Base-by-base conservation (phyloP, 176 grass and related monocot species). In the Oryza coarctata region DNA sequence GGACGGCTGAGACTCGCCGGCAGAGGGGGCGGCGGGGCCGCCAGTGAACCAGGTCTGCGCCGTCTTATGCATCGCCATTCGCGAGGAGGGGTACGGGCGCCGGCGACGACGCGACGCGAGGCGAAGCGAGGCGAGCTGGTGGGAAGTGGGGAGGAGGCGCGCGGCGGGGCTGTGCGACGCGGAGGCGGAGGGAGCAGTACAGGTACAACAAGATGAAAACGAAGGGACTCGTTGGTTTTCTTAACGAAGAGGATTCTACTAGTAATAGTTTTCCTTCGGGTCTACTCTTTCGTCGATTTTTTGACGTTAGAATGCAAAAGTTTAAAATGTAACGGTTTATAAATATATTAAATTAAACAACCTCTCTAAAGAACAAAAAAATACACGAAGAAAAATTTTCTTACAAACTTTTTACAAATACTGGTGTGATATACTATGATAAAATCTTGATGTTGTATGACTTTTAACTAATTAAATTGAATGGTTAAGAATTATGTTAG, bases 11-110 rank as follows among this genome's bases (percentile, higher is more conserved):
- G 87, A 81, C 57, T 89, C 85, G 0, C 43, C 77, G 2, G 63
- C 66, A 2, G 78, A 7, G 28, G 80, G 18, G 65, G 72, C 71
- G 31, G 83, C 65, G 12, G 82, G 2, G 6, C 90, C 88, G 38
- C 90, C 87, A 6, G 85, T 86, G 84, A 98, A 98, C 95, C 95
- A 98, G 64, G 90, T 87, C 87, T 98, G 95, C 61, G 95, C 92
- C 41, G 92, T 93, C 58, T 92, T 92, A 34, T 93, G 92, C 95
- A 98, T 91, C 67, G 73, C 65, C 36, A 4, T 12, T 12, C 9
- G 25, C 29, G 38, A 2, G 23, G 31, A 20, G 3, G 3, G 33
- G 39, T 2, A 9, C 31, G 31, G 71, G 10, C 6, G 58, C 8
- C 69, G 61, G 62, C 47, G 71, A 7, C 67, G 75, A 28, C 70